These are phyloP conservation scores for Davidsoniella virescens DNA, from an alignment of 2,329 filamentous ascomycete species.

Conservation along the genomic window DNA sequence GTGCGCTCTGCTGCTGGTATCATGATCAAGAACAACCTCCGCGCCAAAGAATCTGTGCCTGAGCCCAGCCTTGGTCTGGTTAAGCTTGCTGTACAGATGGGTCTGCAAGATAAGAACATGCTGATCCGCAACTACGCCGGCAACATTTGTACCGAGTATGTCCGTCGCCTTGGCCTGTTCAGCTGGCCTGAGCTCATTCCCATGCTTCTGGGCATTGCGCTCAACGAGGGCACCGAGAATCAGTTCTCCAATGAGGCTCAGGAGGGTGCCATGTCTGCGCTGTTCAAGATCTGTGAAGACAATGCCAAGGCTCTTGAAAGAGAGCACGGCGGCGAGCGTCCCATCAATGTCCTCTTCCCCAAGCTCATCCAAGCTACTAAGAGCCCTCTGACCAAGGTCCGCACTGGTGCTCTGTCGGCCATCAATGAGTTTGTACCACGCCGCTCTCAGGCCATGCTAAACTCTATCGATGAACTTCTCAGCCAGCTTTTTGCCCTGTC, in stretches of 20 bases:
- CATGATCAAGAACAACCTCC: conserved; percentile 91
- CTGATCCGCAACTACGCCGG: conserved; percentile 83
- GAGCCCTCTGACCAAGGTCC: conserved; percentile 59
- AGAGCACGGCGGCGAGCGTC: conserved; percentile 76
- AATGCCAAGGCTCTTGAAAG: conserved; percentile 74
- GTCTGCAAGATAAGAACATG: conserved; percentile 62
- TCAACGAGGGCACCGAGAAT: conserved; percentile 44
- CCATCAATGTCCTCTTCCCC: conserved; percentile 74
- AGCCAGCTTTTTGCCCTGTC: conserved; percentile 71
- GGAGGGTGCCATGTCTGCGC: conserved; percentile 83
- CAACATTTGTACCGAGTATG: conserved; percentile 84
- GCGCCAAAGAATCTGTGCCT: conserved; percentile 59
- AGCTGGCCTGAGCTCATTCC: conserved; percentile 84
- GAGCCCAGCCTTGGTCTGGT: conserved; percentile 59
- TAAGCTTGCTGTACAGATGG: conserved; percentile 60
- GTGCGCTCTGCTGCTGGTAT: conserved; percentile 78
- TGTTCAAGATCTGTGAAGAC: conserved; percentile 94
- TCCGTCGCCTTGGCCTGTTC: conserved; percentile 68
- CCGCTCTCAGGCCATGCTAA: conserved; percentile 66
- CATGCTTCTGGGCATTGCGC: conserved; percentile 62
- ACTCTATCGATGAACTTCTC: conserved; percentile 66
- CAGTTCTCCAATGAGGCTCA: conserved; percentile 56
- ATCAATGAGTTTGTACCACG: conserved; percentile 87
- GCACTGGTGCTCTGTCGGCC: conserved; percentile 61
- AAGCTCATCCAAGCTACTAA: conserved; percentile 78